Conservation (phyloP, 75 land plant genomes). For the Azolla pinnata region DNA sequence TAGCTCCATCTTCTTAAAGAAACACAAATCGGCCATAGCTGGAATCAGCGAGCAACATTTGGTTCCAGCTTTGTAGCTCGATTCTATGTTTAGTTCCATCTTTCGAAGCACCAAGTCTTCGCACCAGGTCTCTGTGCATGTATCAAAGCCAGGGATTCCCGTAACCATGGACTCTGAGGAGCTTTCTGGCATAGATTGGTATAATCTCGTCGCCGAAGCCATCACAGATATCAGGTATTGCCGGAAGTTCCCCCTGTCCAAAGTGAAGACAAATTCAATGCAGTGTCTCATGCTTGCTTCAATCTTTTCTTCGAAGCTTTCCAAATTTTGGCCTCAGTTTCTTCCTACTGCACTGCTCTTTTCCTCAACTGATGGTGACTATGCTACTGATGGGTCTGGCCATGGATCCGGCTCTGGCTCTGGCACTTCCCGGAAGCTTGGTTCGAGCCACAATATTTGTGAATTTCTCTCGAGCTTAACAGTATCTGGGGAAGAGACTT, state of each 20-base stretch:
- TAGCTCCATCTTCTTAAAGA: no score
- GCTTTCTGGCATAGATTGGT: background rate
- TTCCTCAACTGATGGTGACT: background rate
- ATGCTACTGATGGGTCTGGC: no score
- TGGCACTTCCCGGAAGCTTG: background rate
- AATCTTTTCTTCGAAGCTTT: conserved; percentile 9
- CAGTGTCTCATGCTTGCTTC: conserved; percentile 3
- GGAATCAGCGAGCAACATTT: no score
- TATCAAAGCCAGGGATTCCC: no score
- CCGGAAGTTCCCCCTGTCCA: background rate
- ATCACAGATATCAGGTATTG: background rate
- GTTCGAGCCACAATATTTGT: background rate
- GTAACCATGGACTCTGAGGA: background rate
- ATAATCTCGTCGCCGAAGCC: background rate
- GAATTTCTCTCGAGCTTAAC: background rate
- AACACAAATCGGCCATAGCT: no score
- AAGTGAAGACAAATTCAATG: conserved; percentile 2
- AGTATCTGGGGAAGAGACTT: background rate
- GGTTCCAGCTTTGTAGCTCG: no score
- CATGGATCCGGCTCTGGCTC: background rate
- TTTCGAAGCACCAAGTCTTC: no score
- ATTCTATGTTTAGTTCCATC: no score
- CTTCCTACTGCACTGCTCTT: background rate
- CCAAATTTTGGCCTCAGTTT: conserved; percentile 6
- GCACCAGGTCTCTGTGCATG: no score